These are phyloP conservation scores for Camillea tinctor DNA, from an alignment of 2,329 filamentous ascomycete genomes.

Conservation along the genomic window DNA sequence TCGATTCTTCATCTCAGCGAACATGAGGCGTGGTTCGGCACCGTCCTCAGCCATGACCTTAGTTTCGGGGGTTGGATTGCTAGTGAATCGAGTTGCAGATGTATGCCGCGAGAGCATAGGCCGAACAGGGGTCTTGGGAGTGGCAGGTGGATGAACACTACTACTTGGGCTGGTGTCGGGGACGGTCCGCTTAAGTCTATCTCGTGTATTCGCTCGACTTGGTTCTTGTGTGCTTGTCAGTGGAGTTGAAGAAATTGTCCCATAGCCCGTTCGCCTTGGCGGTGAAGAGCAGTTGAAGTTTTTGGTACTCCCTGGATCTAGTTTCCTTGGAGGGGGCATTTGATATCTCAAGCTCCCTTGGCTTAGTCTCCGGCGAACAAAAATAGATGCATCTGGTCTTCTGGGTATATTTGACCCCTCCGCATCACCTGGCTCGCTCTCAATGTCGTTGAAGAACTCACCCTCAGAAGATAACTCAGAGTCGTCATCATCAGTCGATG, in stretches of 20 bases:
- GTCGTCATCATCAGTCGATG: conserved; percentile 24
- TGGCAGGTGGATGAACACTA: conserved; percentile 2
- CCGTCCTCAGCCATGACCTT: conserved; percentile 54
- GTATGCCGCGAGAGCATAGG: conserved; percentile 53
- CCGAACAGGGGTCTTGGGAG: conserved; percentile 30
- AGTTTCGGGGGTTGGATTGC: conserved; percentile 67
- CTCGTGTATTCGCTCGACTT: background rate
- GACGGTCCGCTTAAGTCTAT: conserved; percentile 5
- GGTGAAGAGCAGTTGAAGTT: conserved; percentile 4
- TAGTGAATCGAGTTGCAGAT: conserved; percentile 65
- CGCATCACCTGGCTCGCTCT: conserved; percentile 40
- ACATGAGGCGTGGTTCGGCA: conserved; percentile 63
- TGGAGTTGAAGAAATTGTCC: conserved; percentile 20
- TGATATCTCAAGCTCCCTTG: conserved; percentile 39
- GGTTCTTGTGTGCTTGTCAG: conserved; percentile 1
- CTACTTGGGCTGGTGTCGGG: conserved; percentile 5
- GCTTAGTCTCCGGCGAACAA: conserved; percentile 37
- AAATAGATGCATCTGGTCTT: conserved; percentile 25
- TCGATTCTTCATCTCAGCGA: conserved; percentile 44
- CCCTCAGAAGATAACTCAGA: conserved; percentile 25
- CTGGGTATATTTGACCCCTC: conserved; percentile 35
- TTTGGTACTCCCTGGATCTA: conserved; percentile 18
- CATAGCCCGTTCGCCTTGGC: conserved; percentile 23
- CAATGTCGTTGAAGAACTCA: conserved; percentile 39
- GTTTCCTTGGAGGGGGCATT: conserved; percentile 31